phyloP scores from a whole-genome alignment of 192 early-diverging fungal genomes.

The Piromyces sp. region DNA sequence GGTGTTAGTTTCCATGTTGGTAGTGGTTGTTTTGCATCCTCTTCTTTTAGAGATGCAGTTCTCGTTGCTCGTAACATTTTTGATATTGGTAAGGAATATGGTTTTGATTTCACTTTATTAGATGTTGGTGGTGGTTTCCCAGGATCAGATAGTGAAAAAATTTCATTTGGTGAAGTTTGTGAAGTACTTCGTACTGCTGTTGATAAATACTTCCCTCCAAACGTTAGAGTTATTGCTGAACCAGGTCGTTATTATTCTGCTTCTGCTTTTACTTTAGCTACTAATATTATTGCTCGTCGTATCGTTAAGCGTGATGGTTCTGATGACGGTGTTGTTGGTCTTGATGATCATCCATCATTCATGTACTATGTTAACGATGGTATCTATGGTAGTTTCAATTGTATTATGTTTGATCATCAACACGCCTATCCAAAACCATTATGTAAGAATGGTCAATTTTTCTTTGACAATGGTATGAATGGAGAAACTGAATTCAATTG shows the following conservation, averaged over 20 bases:
- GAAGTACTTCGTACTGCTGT: slow-evolving; percentile 57
- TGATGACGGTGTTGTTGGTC: neutral
- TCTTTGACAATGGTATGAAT: slow-evolving; percentile 4
- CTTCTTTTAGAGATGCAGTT: slow-evolving; percentile 82
- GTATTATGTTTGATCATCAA: slow-evolving; percentile 93
- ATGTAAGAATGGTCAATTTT: slow-evolving; percentile 18
- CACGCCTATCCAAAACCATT: slow-evolving; percentile 53
- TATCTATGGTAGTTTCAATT: slow-evolving; percentile 96
- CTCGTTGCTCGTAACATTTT: slow-evolving; percentile 67
- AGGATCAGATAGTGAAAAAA: slow-evolving; percentile 50
- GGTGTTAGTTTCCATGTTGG: slow-evolving; percentile 96
- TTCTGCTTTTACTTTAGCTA: slow-evolving; percentile 82
- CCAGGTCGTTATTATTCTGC: slow-evolving; percentile 93
- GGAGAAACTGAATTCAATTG: slow-evolving; percentile 29
- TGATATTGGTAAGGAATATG: slow-evolving; percentile 60
- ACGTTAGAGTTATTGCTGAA: slow-evolving; percentile 91
- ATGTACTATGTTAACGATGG: slow-evolving; percentile 98
- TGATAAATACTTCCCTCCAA: slow-evolving; percentile 51
- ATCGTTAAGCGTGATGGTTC: slow-evolving; percentile 28
- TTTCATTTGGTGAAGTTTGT: slow-evolving; percentile 74
- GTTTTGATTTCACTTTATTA: slow-evolving; percentile 55
- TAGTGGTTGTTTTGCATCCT: slow-evolving; percentile 75
- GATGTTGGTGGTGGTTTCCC: slow-evolving; percentile 95
- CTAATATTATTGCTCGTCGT: slow-evolving; percentile 82
- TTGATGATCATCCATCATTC: slow-evolving; percentile 11